phyloP scores from a whole-genome alignment of 1,139 yeast species.

The Candida sojae region DNA sequence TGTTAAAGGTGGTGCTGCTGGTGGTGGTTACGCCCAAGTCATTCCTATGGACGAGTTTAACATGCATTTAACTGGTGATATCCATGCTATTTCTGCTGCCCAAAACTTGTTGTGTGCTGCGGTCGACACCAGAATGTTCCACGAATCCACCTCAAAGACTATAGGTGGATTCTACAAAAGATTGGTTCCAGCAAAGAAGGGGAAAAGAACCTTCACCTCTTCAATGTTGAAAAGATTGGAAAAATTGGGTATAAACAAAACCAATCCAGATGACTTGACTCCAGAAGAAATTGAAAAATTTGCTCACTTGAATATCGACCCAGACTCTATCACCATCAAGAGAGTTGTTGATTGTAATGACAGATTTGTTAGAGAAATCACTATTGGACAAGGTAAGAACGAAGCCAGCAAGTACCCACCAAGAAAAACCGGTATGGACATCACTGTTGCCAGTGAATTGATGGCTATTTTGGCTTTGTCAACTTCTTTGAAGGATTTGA shows the following conservation, averaged over 20 bases:
- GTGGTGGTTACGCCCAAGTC: slow-evolving; percentile 98
- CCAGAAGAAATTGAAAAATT: slow-evolving; percentile 74
- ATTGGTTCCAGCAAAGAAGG: slow-evolving; percentile 85
- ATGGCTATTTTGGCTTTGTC: slow-evolving; percentile 97
- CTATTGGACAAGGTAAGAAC: slow-evolving; percentile 73
- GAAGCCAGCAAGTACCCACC: slow-evolving; percentile 92
- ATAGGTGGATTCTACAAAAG: slow-evolving; percentile 86
- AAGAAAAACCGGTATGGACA: slow-evolving; percentile 92
- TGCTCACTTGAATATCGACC: slow-evolving; percentile 89
- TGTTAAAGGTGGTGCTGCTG: slow-evolving; percentile 99
- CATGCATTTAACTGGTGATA: slow-evolving; percentile 97
- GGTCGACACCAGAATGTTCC: slow-evolving; percentile 98
- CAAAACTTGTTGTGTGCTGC: slow-evolving; percentile 97
- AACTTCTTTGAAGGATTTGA: slow-evolving; percentile 78
- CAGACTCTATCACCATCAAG: slow-evolving; percentile 92
- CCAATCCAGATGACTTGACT: slow-evolving; percentile 81
- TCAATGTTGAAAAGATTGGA: slow-evolving; percentile 78
- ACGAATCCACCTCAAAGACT: slow-evolving; percentile 79
- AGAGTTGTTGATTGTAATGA: slow-evolving; percentile 97
- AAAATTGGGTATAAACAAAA: slow-evolving; percentile 78
- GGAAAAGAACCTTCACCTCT: slow-evolving; percentile 72
- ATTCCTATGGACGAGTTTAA: slow-evolving; percentile 99
- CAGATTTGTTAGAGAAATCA: slow-evolving; percentile 86
- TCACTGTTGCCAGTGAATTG: slow-evolving; percentile 95
- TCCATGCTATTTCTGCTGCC: slow-evolving; percentile 96